Evolutionary conservation across 164 flowering plant species (phyloP), one percentile per base, ranked within the genome.

Genomic region (Buxus sempervirens): DNA sequence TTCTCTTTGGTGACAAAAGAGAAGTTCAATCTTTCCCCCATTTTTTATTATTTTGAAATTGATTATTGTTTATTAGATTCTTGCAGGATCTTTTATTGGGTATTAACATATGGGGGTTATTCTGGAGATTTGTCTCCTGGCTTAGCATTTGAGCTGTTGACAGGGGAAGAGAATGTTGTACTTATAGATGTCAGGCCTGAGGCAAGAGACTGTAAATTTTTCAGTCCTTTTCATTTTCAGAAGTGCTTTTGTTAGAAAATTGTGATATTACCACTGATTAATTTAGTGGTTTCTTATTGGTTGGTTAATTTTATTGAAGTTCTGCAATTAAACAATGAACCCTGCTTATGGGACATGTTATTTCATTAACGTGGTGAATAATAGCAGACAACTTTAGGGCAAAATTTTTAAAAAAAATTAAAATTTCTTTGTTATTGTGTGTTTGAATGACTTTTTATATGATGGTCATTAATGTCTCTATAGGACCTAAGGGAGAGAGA

Each of bases 151-250:
- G 89, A 89, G 72, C 80, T 90, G 67, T 80, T 95, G 75, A 72
- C 58, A 23, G 83, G 83, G 60, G 81, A 85, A 67, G 82, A 84
- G 28, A 81, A 81, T 74, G 85, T 66, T 53, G 82, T 84, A 23
- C 92, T 95, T 48, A 80, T 92, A 70, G 98, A 95, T 83, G 79
- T 92, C 82, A 84, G 98, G 84, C 87, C 94, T 68, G 98, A 95
- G 97, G 98, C 91, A 91, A 95, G 98, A 77, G 77, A 81, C 73
- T 79, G 86, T 85, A 79, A 82, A 78, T 62, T 78, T 80, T 77
- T 86, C 68, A 75, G 70, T 85, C 83, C 85, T 84, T 75, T 78
- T 76, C 72, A 80, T 80, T 60, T 23, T 14, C 21, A 23, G 23
- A 38, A 12, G 28, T 21, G 58, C n/a, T 67, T 60, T 25, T 45